phyloP scores from a whole-genome alignment of 768 basidiomycete species.

The Boletus pseudo-olivaceus region DNA sequence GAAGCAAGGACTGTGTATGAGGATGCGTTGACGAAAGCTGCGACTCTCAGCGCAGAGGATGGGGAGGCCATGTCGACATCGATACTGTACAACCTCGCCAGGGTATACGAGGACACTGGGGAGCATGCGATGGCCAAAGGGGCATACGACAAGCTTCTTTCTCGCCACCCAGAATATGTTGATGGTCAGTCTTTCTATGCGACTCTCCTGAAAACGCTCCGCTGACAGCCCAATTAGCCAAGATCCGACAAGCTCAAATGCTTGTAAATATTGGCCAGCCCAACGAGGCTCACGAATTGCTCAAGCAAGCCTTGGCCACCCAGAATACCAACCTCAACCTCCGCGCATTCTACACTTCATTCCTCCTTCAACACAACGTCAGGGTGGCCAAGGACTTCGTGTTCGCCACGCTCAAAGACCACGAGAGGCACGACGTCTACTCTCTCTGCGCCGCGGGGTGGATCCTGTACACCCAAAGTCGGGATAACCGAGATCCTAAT shows the following conservation, averaged over 20 bases:
- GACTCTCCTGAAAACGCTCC: background rate
- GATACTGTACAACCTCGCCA: conserved; percentile 86
- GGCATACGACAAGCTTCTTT: conserved; percentile 82
- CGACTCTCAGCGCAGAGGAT: conserved; percentile 41
- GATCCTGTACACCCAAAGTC: conserved; percentile 80
- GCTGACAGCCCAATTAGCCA: conserved; percentile 53
- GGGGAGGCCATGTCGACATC: conserved; percentile 76
- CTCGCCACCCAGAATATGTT: conserved; percentile 93
- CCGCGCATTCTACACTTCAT: conserved; percentile 90
- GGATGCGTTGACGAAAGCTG: conserved; percentile 60
- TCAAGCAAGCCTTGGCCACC: conserved; percentile 85
- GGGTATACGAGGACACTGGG: conserved; percentile 85
- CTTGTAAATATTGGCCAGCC: conserved; percentile 62
- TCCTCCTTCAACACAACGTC: conserved; percentile 75
- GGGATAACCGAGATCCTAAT: conserved; percentile 73
- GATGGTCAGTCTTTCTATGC: conserved; percentile 64
- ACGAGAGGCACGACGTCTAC: conserved; percentile 86
- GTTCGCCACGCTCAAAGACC: conserved; percentile 80
- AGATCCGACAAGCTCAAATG: conserved; percentile 87
- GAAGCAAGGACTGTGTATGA: conserved; percentile 70
- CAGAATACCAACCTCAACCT: conserved; percentile 78
- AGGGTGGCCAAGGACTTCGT: conserved; percentile 86
- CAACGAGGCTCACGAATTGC: conserved; percentile 80
- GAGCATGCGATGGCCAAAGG: conserved; percentile 71
- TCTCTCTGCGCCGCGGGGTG: conserved; percentile 87